These are phyloP conservation scores for Boletus rubescentipes DNA, from an alignment of 768 basidiomycete genomes.

Conservation along the genomic window DNA sequence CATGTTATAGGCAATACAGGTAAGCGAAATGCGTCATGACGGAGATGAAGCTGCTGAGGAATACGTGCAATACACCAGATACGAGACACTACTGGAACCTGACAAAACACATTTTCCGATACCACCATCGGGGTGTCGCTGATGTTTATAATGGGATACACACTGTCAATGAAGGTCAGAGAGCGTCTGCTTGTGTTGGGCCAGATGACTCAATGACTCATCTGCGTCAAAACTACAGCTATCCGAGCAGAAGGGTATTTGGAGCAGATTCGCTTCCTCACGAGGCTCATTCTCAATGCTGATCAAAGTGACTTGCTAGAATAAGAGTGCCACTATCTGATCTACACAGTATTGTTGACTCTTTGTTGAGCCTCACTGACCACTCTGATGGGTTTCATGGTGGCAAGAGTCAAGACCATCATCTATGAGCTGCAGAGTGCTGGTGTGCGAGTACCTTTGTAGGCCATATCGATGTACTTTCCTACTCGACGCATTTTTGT, in stretches of 20 bases:
- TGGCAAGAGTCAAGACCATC: too few species aligned
- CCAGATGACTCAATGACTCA: constrained; percentile 9
- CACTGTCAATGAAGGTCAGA: constrained; percentile 30
- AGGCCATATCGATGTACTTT: too few species aligned
- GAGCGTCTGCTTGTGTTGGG: not conserved
- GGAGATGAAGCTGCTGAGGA: constrained; percentile 23
- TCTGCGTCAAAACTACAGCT: constrained; percentile 13
- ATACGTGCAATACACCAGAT: constrained; percentile 29
- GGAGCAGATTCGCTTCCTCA: constrained; percentile 32
- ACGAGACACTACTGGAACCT: constrained; percentile 47
- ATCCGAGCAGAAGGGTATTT: constrained; percentile 31
- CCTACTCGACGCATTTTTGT: too few species aligned
- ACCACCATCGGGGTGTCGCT: constrained; percentile 31
- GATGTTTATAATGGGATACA: constrained; percentile 38
- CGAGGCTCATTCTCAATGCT: constrained; percentile 33
- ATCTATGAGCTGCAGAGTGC: too few species aligned
- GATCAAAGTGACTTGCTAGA: constrained; percentile 26
- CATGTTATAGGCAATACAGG: constrained; percentile 22
- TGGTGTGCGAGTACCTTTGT: too few species aligned
- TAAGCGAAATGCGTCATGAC: constrained; percentile 14
- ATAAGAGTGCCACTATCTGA: not conserved
- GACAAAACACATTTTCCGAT: constrained; percentile 48
- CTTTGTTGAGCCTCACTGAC: not conserved
- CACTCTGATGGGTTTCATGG: too few species aligned
- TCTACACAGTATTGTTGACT: too few species aligned